Percentiles rank a stretch among this genome's conserved stretches.
Conservation (phyloP, 768 basidiomycete species). For the Tulasnella sp. region DNA sequence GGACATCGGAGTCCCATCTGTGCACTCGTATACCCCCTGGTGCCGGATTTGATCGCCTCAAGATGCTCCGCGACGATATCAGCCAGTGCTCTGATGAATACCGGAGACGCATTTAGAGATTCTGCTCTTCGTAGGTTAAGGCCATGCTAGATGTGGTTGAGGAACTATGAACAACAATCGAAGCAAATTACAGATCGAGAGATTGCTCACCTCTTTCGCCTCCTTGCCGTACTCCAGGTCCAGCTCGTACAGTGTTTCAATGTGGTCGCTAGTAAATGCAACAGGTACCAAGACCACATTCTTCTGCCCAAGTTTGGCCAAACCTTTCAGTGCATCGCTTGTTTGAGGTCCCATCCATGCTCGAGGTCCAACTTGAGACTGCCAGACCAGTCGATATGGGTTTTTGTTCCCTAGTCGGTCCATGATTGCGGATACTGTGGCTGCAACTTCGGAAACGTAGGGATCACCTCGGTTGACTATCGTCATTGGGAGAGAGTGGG, state of each 20-base stretch:
- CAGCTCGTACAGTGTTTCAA: conserved; percentile 94
- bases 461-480: conserved; percentile 99
- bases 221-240: conserved; percentile 90
- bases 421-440: conserved; percentile 91
- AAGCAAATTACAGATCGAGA: not conserved
- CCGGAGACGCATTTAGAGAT: conserved; percentile 88
- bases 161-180: not conserved
- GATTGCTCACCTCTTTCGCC: conserved; percentile 63
- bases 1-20: conserved; percentile 87
- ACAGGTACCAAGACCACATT: conserved; percentile 71
- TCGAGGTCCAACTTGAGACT: conserved; percentile 91
- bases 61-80: conserved; percentile 80
- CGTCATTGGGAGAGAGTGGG: conserved; percentile 94
- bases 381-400: conserved; percentile 93
- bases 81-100: conserved; percentile 88
- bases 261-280: conserved; percentile 98
- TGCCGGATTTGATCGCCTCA: conserved; percentile 43
- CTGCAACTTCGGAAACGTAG: conserved; percentile 88
- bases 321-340: conserved; percentile 65
- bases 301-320: conserved; percentile 31
- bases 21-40: conserved; percentile 47
- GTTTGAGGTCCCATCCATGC: conserved; percentile 99
- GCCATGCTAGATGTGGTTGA: conserved; percentile 47
- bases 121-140: conserved; percentile 81
- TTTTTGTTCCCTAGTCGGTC: conserved; percentile 61